Conservation (phyloP, 805 yeast species). For the Cephaloascus albidus region DNA sequence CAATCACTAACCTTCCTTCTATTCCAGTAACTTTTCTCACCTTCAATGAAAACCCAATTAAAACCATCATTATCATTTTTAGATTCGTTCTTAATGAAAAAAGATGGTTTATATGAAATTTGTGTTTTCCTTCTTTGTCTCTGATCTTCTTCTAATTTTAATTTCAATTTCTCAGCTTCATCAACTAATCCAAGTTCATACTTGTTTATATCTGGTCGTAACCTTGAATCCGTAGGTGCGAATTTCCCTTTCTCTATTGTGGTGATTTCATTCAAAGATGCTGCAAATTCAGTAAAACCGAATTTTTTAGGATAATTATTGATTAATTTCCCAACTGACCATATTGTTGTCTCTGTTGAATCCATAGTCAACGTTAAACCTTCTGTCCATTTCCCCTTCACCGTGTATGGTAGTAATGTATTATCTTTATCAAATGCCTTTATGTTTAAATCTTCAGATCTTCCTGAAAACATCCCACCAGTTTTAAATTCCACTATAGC, state of each 20-base stretch:
- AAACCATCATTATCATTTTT: constrained; percentile 29
- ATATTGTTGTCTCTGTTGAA: constrained; percentile 36
- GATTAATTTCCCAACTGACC: constrained; percentile 66
- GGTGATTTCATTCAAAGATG: constrained; percentile 74
- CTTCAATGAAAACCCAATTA: constrained; percentile 48
- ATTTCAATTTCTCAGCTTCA: constrained; percentile 63
- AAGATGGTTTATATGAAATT: constrained; percentile 44
- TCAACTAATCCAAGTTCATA: constrained; percentile 67
- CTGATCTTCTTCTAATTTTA: constrained; percentile 69
- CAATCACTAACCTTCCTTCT: constrained; percentile 58
- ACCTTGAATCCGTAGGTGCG: constrained; percentile 84
- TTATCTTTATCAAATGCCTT: constrained; percentile 28
- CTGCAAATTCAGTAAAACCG: constrained; percentile 82
- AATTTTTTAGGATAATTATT: constrained; percentile 52
- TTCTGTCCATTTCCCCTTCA: constrained; percentile 85
- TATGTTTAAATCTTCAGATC: constrained; percentile 62
- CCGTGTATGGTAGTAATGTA: constrained; percentile 26
- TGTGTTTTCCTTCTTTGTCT: constrained; percentile 60
- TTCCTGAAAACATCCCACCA: constrained; percentile 75
- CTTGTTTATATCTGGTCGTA: constrained; percentile 73
- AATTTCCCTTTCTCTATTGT: constrained; percentile 50
- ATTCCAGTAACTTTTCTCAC: constrained; percentile 69
- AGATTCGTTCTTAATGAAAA: constrained; percentile 28
- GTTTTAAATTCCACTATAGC: constrained; percentile 70
- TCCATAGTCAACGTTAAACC: constrained; percentile 36